A percentile compares a stretch with the other conserved stretches of the same genome.
phyloP scores from a whole-genome alignment of 2,329 filamentous ascomycete genomes.

The Dothistroma septosporum region DNA sequence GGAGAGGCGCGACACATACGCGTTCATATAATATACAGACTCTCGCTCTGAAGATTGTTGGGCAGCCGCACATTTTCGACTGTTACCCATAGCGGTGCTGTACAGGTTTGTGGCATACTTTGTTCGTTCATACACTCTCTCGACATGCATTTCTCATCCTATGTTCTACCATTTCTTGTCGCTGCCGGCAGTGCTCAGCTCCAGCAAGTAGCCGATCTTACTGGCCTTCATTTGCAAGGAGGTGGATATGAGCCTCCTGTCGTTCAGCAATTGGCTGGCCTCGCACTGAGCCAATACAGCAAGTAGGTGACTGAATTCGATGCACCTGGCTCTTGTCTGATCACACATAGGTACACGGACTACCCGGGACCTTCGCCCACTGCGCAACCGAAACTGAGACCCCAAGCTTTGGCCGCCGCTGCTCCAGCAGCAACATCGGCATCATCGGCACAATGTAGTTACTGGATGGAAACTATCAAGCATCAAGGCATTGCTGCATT shows the following conservation, averaged over 20 bases:
- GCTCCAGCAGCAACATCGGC: conserved; percentile 2
- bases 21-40: neutral
- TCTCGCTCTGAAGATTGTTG: neutral
- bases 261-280: neutral
- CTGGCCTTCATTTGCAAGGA: neutral
- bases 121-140: conserved; percentile 5
- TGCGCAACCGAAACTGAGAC: conserved; percentile 1
- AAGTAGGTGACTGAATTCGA: neutral
- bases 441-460: conserved; percentile 22
- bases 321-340: neutral
- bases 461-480: conserved; percentile 44
- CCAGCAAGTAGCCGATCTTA: conserved; percentile 7
- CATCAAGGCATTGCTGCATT: conserved; percentile 50
- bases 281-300: neutral
- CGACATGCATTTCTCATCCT: conserved; percentile 15
- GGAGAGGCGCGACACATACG: neutral
- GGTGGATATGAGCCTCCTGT: neutral
- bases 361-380: conserved; percentile 10
- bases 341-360: conserved; percentile 1
- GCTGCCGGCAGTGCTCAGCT: conserved; percentile 17
- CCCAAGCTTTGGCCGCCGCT: neutral
- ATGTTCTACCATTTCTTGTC: conserved; percentile 12
- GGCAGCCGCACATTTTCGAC: neutral
- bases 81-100: conserved; percentile 1
- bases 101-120: neutral